Percentiles rank a stretch among this genome's conserved stretches.
Conservation (phyloP, 2,329 filamentous ascomycete species). For the Domatiomyces globalis region DNA sequence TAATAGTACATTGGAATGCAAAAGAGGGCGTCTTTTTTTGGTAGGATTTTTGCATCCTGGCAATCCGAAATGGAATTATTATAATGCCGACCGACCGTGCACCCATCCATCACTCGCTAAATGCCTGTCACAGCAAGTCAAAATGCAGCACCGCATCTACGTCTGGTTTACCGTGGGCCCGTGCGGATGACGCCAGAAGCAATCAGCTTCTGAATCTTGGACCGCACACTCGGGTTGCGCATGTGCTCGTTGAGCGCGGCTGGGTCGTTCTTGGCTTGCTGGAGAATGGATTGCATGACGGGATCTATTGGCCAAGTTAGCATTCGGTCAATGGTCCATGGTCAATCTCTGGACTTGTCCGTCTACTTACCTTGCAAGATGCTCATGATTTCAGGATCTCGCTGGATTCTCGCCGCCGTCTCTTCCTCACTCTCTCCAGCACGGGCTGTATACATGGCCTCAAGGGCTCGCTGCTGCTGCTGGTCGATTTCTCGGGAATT, state of each 20-base stretch:
- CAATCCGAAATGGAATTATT: neutral
- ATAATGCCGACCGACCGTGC: neutral
- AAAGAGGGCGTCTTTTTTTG: neutral
- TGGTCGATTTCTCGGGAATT: conserved; percentile 85
- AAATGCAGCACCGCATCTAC: neutral
- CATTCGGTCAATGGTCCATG: neutral
- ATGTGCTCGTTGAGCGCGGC: conserved; percentile 92
- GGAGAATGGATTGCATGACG: conserved; percentile 92
- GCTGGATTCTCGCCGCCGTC: conserved; percentile 78
- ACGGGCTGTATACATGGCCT: conserved; percentile 76
- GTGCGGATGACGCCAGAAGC: conserved; percentile 83
- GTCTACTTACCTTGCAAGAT: conserved; percentile 34
- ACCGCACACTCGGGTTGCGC: conserved; percentile 71
- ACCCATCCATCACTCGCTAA: neutral
- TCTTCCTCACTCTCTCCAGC: conserved; percentile 95
- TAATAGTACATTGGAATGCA: neutral
- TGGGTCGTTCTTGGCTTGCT: conserved; percentile 89
- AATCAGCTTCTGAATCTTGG: conserved; percentile 88
- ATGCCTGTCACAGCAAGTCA: neutral
- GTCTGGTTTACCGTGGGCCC: conserved; percentile 27
- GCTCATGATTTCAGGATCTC: conserved; percentile 83
- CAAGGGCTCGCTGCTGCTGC: conserved; percentile 83
- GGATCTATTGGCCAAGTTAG: conserved; percentile 53
- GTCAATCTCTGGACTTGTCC: neutral
- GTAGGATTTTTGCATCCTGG: neutral